Evolutionary conservation across 164 flowering plant genomes (phyloP), one percentile per base, ranked within the genome.

Genomic region (Litsea cubeba): DNA sequence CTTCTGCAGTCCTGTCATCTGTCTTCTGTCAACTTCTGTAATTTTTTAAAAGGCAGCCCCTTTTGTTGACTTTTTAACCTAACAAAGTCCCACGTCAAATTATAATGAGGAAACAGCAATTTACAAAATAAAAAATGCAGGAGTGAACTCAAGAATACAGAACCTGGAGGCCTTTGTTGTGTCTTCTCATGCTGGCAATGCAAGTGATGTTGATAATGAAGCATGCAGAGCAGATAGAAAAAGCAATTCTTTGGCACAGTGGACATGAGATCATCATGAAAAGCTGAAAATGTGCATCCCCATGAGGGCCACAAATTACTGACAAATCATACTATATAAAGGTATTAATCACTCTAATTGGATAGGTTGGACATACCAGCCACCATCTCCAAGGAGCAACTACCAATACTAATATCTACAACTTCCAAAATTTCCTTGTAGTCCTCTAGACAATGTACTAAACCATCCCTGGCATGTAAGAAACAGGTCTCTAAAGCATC

Each of bases 401-500:
- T 89, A 64, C 98, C 97, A 73, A 83, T 67, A 50, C 97, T 93
- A 71, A 96, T 91, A 78, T 96, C 99, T 71, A 95, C 94, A 65
- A 94, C 97, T 81, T 92, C 97, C 79, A 95, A 90, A 60, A 96
- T 87, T 85, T 96, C 99, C 84, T 90, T 91, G 76, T 88, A 90
- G 78, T 96, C 99, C 85, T 90, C 98, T 1, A 96, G 82, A 69
- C 86, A 93, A 76, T 91, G 93, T 79, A 84, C 79, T 62, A 88
- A 79, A 68, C 94, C 98, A 85, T 91, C 94, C 80, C 94, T 96
- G 11, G 89, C 79, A 75, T 89, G 95, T 76, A 90, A 80, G 80
- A 82, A 93, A 78, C 97, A 94, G 35, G 99, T 93, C 78, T 94
- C 97, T 8, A 95, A 91, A 70, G 98, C 97, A 84, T 96, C 98